Conservation (phyloP, 768 basidiomycete genomes). For the Inosperma sp. region DNA sequence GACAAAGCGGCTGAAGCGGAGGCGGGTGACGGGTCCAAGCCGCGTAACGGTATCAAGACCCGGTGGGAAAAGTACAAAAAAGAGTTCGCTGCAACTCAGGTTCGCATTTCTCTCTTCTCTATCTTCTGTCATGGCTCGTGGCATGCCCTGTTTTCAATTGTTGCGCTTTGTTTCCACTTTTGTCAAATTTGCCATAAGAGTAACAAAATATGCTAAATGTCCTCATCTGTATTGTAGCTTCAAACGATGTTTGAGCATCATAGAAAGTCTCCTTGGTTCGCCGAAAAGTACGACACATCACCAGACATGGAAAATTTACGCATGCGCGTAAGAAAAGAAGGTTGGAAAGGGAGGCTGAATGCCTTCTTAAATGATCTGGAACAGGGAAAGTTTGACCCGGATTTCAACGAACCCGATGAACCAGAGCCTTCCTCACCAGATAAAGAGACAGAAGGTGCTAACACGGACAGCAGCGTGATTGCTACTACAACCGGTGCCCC, state of each 20-base stretch:
- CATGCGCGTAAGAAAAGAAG: conserved; percentile 74
- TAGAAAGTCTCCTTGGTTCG: conserved; percentile 94
- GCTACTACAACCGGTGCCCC: conserved; percentile 40
- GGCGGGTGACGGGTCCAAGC: conserved; percentile 76
- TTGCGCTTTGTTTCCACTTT: conserved; percentile 18
- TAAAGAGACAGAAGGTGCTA: conserved; percentile 51
- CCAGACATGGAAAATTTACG: conserved; percentile 69
- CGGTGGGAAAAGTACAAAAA: conserved; percentile 95
- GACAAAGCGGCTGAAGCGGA: conserved; percentile 84
- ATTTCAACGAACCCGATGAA: conserved; percentile 60
- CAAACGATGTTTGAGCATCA: conserved; percentile 96
- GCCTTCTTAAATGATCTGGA: conserved; percentile 78
- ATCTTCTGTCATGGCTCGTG: conserved; percentile 18
- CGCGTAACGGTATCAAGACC: conserved; percentile 75
- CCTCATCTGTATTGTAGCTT: conserved; percentile 58
- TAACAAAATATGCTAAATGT: conserved; percentile 29
- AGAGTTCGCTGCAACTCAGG: conserved; percentile 83
- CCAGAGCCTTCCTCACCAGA: conserved; percentile 44
- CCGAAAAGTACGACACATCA: conserved; percentile 87
- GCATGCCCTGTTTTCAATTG: conserved; percentile 22
- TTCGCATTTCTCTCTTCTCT: conserved; percentile 40
- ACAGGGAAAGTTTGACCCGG: conserved; percentile 80
- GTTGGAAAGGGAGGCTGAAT: conserved; percentile 72
- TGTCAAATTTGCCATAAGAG: conserved; percentile 17
- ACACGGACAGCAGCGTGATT: conserved; percentile 16